Base-by-base conservation (phyloP, 805 yeast species). In the Naumovozyma baii region DNA sequence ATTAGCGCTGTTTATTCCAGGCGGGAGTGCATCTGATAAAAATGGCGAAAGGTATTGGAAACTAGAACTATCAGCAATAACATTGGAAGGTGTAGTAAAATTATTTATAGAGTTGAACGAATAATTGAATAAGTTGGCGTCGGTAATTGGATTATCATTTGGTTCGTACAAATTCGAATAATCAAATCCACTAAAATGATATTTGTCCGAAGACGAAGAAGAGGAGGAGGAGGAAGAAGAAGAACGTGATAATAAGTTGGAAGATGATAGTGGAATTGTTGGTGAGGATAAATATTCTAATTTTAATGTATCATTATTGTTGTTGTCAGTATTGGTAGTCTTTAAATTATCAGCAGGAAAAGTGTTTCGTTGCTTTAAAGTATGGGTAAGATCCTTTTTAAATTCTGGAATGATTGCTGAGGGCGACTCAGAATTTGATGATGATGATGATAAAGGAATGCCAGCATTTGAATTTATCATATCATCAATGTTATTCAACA, bases 91-190 rank as follows among this genome's bases (percentile, higher is more conserved):
- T 19, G 30, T 18, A 22, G 30, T 25, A 12, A 13, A 20, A 14
- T 7, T 8, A 15, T 34, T 29, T 5, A 34, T 9, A 3, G 37
- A 34, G 15, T 34, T 34, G 18, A 34, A 25, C 16, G 37, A 34
- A 15, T 34, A 29, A 15, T 34, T 34, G 4, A 20, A 25, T 25
- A 34, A 22, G 22, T 34, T 34, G 13, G 37, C 37, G 3, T 26
- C 19, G n/a, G 37, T 34, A 5, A 29, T 12, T n/a, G 22, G 22
- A 12, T 19, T 34, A 34, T 34, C 37, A 10, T 34, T 34, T n/a
- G 37, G 37, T 25, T 34, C 37, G 20, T 34, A 34, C 10, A 34
- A 16, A 18, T 34, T 15, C n/a, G 37, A 26, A 25, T 34, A 34
- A 15, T 34, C 37, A 15, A 34, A 34, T 18, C 22, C 20, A 34